Base-by-base conservation (phyloP, 1,284 basidiomycete species). In the Cryptococcus sp. region DNA sequence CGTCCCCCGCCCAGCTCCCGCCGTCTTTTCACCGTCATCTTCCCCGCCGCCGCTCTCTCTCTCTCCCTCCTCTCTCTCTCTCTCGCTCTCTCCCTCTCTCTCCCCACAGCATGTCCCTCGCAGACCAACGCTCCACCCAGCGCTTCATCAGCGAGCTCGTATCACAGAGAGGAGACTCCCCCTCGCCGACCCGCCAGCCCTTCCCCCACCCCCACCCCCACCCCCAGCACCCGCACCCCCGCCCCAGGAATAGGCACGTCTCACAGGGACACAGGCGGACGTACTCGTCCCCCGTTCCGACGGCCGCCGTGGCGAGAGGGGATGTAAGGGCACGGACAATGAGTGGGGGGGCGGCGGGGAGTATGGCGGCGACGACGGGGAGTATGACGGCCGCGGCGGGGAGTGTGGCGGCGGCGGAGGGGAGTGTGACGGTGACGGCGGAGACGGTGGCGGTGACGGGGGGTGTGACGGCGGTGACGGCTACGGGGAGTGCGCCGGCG, bases 201-300 rank as follows among this genome's bases (percentile, higher is more conserved):
- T 53, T 59, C 63, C 43, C 64, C 60, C 23, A 47, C 54, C 4
- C 35, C 66, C 5, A 62, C 24, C 1, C 18, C 57, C 6, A 53
- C 47, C 1, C 54, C 55, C 39, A 51, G 15, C 0, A 53, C 46
- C 44, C 23, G 39, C 37, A 3, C 45, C 16, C 2, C 16, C 2
- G 11, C 18, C 20, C 48, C 48, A 50, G 20, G 21, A 20, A 4
- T 20, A 37, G 23, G 24, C 20, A 54, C 43, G 39, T 58, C 4
- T 33, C 28, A 4, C 28, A 33, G 9, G 57, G 57, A n/a, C 57
- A 52, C 43, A 33, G 57, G n/a, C 20, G 57, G 15, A 59, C 52
- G 16, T n/a, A 52, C 18, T 55, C 53, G 15, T 55, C 57, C 23
- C 57, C 57, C 5, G 49, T 38, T 43, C n/a, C 44, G 15, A 28